Base-by-base conservation (phyloP, 495 filamentous ascomycete species). In the Umbilicaria muhlenbergii region DNA sequence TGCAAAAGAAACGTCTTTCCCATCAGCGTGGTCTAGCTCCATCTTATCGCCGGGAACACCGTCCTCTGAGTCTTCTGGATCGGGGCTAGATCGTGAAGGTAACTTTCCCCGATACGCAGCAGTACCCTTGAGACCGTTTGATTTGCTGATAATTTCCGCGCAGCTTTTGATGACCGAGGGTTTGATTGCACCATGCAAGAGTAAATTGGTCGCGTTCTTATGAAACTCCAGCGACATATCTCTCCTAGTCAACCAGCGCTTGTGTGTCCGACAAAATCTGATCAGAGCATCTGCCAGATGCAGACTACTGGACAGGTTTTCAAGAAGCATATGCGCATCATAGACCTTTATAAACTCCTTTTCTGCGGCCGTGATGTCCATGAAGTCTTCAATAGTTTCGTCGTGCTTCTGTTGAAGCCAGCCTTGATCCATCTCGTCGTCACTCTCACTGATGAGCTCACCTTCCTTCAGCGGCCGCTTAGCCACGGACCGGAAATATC, bases 371-470 rank as follows among this genome's bases (percentile, higher is more conserved):
- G 47, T 18, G 17, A 45, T 17, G 12, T 60, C 48, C 1, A 38
- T 43, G n/a, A 47, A 21, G 11, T 44, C 35, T 8, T 36, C 41
- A 14, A 61, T 34, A 15, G 33, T 41, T 18, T 43, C 42, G 5
- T 49, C 40, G n/a, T 56, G 47, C n/a, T 46, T 58, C 7, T 47
- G 44, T 1, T 34, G 16, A 5, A 58, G 36, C 45, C 57, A 50
- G 8, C 19, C 19, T 33, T 59, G 57, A 41, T 51, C 48, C 18
- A 49, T 35, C 5, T 56, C 58, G 21, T 58, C 57, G 21, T 61
- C 58, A 45, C 50, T 53, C 16, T 61, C 52, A 36, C 46, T 53
- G 12, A 56, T n/a, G 12, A 32, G 8, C 38, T 58, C 54, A 21
- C 53, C 58, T 24, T 42, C 40, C 31, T 32, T 31, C 10, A 60